Percentiles rank a stretch among this genome's conserved stretches.
These are phyloP conservation scores for Rhododendron mucronatum DNA, from an alignment of 148 eudicot species.

Conservation along the genomic window DNA sequence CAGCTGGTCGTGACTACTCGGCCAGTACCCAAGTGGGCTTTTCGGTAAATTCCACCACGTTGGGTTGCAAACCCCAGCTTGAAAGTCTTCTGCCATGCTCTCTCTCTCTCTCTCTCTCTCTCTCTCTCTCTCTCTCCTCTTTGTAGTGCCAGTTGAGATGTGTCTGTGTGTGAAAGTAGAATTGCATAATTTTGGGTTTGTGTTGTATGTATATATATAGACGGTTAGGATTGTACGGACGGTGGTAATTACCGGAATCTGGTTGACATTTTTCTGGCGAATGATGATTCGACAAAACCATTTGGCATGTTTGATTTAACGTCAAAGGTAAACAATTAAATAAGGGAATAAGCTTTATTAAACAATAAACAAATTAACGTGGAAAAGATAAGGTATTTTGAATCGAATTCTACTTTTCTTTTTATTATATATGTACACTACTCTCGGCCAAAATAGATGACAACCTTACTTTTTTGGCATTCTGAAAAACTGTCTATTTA, in stretches of 20 bases:
- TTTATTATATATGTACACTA: neutral
- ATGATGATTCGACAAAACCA: constrained; percentile 19
- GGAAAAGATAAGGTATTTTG: constrained; percentile 5
- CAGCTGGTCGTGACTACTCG: constrained; percentile 20
- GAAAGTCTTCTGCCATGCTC: constrained; percentile 61
- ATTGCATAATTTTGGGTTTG: constrained; percentile 17
- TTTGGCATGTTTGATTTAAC: constrained; percentile 1
- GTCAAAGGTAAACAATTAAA: neutral
- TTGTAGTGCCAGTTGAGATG: neutral
- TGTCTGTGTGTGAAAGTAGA: constrained; percentile 5
- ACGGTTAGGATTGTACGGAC: constrained; percentile 9
- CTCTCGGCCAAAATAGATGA: neutral
- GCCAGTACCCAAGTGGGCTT: constrained; percentile 38
- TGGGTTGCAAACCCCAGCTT: constrained; percentile 57
- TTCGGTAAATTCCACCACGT: constrained; percentile 53
- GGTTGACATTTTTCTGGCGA: constrained; percentile 49
- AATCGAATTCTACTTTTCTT: constrained; percentile 17
- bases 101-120: neutral
- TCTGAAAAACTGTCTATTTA: neutral
- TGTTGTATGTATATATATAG: constrained; percentile 7
- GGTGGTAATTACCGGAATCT: constrained; percentile 30
- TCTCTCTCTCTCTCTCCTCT: neutral
- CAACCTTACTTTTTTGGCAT: neutral
- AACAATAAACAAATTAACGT: neutral
- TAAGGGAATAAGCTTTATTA: neutral